Conservation (phyloP, 2,329 filamentous ascomycete species). For the Davidsoniella eucalypti region DNA sequence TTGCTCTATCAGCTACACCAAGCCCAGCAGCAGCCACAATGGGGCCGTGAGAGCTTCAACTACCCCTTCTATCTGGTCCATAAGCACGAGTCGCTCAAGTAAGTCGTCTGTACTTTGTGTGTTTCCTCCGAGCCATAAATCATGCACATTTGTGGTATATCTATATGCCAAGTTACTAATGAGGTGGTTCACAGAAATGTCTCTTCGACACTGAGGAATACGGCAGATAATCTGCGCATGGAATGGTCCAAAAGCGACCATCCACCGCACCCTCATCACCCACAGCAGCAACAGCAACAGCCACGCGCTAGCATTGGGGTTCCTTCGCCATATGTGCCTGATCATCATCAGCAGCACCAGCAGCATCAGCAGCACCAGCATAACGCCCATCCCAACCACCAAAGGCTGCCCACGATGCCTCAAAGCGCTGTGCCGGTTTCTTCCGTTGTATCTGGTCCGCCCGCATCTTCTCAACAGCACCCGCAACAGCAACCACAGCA, state of each 20-base stretch:
- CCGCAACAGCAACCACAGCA: slow-evolving; percentile 2
- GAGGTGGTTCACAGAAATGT: slow-evolving; percentile 1
- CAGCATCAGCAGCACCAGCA: slow-evolving; percentile 8
- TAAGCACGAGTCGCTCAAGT: slow-evolving; percentile 10
- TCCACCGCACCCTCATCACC: slow-evolving; percentile 6
- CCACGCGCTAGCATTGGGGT: not conserved
- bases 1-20: slow-evolving; percentile 7
- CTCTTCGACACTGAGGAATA: slow-evolving; percentile 1
- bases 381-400: slow-evolving; percentile 1
- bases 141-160: not conserved
- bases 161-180: not conserved
- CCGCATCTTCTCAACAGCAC: not conserved
- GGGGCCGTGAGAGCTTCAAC: slow-evolving; percentile 4
- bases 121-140: not conserved
- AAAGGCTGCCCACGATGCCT: slow-evolving; percentile 5
- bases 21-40: slow-evolving; percentile 10
- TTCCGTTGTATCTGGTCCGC: slow-evolving; percentile 4
- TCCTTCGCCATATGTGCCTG: not conserved
- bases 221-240: slow-evolving; percentile 7
- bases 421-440: slow-evolving; percentile 2
- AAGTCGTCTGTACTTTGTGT: not conserved
- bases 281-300: slow-evolving; percentile 1
- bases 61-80: slow-evolving; percentile 9
- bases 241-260: slow-evolving; percentile 10
- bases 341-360: slow-evolving; percentile 9